Base-by-base conservation (phyloP, 805 yeast genomes). In the Cyberlindnera americana region DNA sequence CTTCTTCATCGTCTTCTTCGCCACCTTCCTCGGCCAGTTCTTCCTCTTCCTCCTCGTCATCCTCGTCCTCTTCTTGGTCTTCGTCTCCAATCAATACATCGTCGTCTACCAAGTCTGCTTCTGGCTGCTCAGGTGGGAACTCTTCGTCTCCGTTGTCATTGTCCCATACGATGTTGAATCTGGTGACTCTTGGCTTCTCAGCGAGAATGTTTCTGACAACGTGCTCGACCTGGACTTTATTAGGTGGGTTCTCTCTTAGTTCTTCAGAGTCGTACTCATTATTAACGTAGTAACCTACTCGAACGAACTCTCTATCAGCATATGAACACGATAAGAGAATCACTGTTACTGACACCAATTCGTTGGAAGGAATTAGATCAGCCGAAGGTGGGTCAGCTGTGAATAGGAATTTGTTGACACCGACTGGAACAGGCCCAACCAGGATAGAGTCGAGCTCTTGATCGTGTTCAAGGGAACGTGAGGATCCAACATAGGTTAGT, bases 381-480 rank as follows among this genome's bases (percentile, higher is more conserved):
- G 97, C 95, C 1, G 91, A 80, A 1, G 99, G 99, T 0, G 99
- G 95, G 55, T 95, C 98, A 0, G 98, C 97, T 15, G 86, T 78
- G 61, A 93, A 84, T 10, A 90, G 73, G 55, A 93, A 93, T 62
- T 91, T 89, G 59, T 93, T 93, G 29, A 91, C 80, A 1, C 99
- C 99, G 2, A 93, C 95, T 0, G 99, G 99, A 2, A 93, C 95
- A 0, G 99, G 99, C 0, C 99, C 99, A 4, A 93, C 99, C n/a
- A 93, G 67, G 27, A 93, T 80, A 1, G 97, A 89, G 58, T 93
- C 99, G 40, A 93, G 69, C 60, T 90, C 97, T 64, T 93, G 99
- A 61, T 93, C 99, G 54, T 93, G 97, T 48, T 93, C 97, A 37
- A 88, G 62, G 27, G 97, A 88, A 34, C 95, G 75, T 1, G 97